Base-by-base conservation (phyloP, 208 protist species). In the Leishmania turanica region DNA sequence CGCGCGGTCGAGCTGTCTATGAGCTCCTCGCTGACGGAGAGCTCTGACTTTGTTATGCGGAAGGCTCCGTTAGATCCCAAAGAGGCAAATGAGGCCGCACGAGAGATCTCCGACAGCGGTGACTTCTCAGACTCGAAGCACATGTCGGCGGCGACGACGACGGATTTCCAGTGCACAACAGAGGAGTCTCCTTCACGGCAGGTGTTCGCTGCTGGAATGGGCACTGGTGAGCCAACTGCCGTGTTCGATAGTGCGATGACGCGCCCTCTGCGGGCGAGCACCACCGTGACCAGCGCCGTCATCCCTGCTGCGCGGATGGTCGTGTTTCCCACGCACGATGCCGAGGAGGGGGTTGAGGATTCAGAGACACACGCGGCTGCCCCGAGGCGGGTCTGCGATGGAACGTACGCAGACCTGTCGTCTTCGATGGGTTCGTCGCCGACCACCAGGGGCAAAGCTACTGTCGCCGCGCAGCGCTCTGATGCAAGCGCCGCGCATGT, bases 1-100 rank as follows among this genome's bases (percentile, higher is more conserved):
- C 24, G 24, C 21, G 40, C 37, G 11, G 34, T 19, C 37, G 21
- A 76, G 31, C 53, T 9, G 19, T 75, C 68, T 24, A 65, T 47
- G 65, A 64, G 53, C 13, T 84, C 80, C n/a, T 84, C 80, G 5
- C 19, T 56, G 13, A 80, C 51, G 3, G 56, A 77, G 68, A 79
- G 58, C 49, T 37, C 21, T 11, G 80, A 77, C 68, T 84, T 84
- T 56, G 80, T 80, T 7, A 54, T 27, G 9, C 21, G 34, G 27
- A 62, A 13, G 34, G 49, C 49, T 11, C n/a, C 27, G 13, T 7
- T 0, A 45, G 24, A 45, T 53, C 5, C 45, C 27, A 5, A 73
- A 3, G 42, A 49, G 9, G 45, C 68, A 53, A 40, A 27, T 27
- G 45, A 31, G 24, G 68, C 21, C 37, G 68, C 68, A 27, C n/a